These are phyloP conservation scores for Geotrichum reessii DNA, from an alignment of 1,139 yeast genomes.

Conservation along the genomic window DNA sequence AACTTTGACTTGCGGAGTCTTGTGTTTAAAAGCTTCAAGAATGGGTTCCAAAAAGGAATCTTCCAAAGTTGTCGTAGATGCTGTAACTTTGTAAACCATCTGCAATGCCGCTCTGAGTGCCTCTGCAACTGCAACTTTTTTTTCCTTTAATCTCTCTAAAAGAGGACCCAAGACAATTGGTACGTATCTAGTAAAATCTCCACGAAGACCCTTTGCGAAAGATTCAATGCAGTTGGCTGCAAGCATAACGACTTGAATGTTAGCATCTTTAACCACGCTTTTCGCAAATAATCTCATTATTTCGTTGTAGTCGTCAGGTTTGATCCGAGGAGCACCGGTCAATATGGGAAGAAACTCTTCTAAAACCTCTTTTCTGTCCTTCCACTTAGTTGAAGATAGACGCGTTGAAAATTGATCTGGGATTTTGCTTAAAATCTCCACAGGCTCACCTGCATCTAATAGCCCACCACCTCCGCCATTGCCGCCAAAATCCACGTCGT, in stretches of 20 bases:
- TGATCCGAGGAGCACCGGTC: conserved; percentile 42
- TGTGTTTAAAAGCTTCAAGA: conserved; percentile 57
- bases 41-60: conserved; percentile 51
- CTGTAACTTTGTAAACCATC: conserved; percentile 46
- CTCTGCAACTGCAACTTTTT: conserved; percentile 70
- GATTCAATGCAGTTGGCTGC: conserved; percentile 66
- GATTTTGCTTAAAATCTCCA: conserved; percentile 57
- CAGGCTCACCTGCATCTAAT: conserved; percentile 50
- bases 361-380: conserved; percentile 81
- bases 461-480: conserved; percentile 39
- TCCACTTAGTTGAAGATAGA: conserved; percentile 71
- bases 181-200: conserved; percentile 51
- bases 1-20: conserved; percentile 77
- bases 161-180: conserved; percentile 53
- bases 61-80: conserved; percentile 9
- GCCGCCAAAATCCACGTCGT: conserved; percentile 30
- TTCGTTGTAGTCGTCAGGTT: conserved; percentile 59
- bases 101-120: conserved; percentile 63
- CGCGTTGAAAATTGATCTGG: conserved; percentile 57
- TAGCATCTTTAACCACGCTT: conserved; percentile 74
- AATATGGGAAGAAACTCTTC: conserved; percentile 59
- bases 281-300: conserved; percentile 59
- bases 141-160: conserved; percentile 82
- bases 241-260: conserved; percentile 76
- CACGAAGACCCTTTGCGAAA: conserved; percentile 63